Percentiles rank a stretch among this genome's conserved stretches.
Evolutionary conservation across 345 rosid species (phyloP).

Genomic region (Citrus glauca): DNA sequence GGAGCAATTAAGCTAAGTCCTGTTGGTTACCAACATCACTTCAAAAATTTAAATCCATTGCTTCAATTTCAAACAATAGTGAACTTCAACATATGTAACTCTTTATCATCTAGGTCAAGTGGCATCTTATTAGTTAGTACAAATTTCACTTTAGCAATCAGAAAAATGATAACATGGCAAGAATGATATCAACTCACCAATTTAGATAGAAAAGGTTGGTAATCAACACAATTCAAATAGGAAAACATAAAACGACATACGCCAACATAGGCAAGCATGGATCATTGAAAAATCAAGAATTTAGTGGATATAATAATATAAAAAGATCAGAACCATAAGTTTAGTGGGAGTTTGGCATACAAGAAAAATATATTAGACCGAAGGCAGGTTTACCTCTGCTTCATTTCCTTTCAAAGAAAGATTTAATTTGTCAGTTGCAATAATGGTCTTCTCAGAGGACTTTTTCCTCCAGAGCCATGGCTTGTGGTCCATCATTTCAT

Average conservation of each 20-base stretch:
- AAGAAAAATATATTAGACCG: neutral
- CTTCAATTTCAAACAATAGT: neutral
- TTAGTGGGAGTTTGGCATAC: neutral
- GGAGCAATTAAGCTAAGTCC: neutral
- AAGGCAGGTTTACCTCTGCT: constrained; percentile 49
- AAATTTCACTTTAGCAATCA: neutral
- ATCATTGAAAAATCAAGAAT: neutral
- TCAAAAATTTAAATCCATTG: neutral
- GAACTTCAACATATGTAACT: neutral
- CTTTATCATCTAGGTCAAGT: neutral
- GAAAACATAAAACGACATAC: too few relatives aligned
- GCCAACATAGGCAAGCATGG: neutral
- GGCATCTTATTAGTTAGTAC: neutral
- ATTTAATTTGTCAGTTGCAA: constrained; percentile 32
- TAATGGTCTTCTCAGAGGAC: constrained; percentile 52
- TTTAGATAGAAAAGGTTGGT: neutral
- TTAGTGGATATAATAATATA: neutral
- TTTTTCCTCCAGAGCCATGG: constrained; percentile 89
- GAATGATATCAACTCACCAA: neutral
- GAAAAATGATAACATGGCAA: neutral
- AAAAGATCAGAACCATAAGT: neutral
- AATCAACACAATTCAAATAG: neutral
- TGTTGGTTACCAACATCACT: neutral
- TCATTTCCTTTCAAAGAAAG: constrained; percentile 34
- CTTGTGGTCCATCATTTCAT: constrained; percentile 61